Conservation (phyloP, 2,329 filamentous ascomycete species). For the Cladophialophora exuberans region DNA sequence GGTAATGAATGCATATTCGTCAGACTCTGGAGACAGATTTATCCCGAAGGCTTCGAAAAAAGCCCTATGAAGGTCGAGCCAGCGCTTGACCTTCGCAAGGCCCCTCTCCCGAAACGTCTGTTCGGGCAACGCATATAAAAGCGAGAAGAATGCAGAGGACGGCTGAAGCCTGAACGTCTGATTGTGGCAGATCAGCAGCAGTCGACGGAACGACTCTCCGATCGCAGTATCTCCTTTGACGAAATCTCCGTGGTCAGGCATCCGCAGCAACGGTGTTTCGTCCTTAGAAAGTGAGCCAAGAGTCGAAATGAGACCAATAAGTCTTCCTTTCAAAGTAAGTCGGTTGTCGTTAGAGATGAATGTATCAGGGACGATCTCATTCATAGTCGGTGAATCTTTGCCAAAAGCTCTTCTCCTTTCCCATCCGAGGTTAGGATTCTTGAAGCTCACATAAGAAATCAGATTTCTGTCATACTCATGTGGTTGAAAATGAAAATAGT, state of each 20-base stretch:
- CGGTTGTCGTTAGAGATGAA: conserved; percentile 10
- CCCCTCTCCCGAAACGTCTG: conserved; percentile 10
- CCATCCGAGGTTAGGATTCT: conserved; percentile 24
- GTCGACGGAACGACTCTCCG: conserved; percentile 20
- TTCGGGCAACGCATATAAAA: conserved; percentile 19
- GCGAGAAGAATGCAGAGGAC: conserved; percentile 17
- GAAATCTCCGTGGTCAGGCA: background rate
- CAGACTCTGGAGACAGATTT: background rate
- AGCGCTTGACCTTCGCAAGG: conserved; percentile 5
- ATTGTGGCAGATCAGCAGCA: conserved; percentile 25
- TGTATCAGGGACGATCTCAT: conserved; percentile 16
- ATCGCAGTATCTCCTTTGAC: conserved; percentile 1
- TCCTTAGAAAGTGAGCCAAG: conserved; percentile 12
- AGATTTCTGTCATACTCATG: conserved; percentile 19
- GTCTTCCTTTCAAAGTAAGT: conserved; percentile 18
- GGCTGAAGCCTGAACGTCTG: conserved; percentile 20
- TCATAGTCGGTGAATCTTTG: conserved; percentile 13
- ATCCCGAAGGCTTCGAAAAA: conserved; percentile 14
- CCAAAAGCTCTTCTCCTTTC: conserved; percentile 25
- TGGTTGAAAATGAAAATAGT: conserved; percentile 24
- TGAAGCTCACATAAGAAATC: conserved; percentile 18
- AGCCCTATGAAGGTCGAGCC: conserved; percentile 10
- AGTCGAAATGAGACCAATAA: conserved; percentile 17
- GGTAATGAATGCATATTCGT: conserved; percentile 6
- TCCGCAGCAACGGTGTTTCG: background rate